Conservation (phyloP, 2,329 filamentous ascomycete genomes). For the Hypoxylon sp. region DNA sequence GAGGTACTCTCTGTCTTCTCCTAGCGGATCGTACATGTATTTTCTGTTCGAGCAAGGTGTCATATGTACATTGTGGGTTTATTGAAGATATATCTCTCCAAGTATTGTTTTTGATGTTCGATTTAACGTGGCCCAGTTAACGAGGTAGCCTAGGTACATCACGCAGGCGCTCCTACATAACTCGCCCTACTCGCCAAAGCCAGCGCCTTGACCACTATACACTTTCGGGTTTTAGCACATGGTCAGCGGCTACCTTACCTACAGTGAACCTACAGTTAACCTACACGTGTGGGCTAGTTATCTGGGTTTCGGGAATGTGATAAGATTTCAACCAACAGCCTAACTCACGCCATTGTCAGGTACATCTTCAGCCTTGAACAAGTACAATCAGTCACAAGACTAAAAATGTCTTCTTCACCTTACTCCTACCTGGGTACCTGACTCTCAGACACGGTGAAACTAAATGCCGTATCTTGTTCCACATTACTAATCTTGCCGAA, state of each 20-base stretch:
- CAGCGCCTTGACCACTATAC: conserved; percentile 8
- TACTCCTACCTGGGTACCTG: no score
- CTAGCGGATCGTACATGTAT: background rate
- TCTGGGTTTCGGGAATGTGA: no score
- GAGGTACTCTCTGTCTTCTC: conserved; percentile 1
- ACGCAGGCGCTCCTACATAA: background rate
- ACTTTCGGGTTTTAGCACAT: background rate
- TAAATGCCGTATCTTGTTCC: background rate
- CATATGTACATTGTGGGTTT: background rate
- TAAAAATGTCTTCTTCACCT: background rate
- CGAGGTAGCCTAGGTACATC: background rate
- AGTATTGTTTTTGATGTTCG: background rate
- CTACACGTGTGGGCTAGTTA: no score
- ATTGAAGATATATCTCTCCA: background rate
- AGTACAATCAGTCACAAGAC: no score
- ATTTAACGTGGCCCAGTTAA: background rate
- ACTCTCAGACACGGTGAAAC: background rate
- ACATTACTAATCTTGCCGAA: conserved; percentile 11
- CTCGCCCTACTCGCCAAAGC: conserved; percentile 10
- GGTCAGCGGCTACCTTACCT: no score
- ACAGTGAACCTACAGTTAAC: no score
- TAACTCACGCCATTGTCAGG: no score
- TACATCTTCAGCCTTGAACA: no score
- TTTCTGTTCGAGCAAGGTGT: background rate
- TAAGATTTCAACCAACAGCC: background rate